Conservation (phyloP, 805 yeast genomes). For the Candida insectorum region DNA sequence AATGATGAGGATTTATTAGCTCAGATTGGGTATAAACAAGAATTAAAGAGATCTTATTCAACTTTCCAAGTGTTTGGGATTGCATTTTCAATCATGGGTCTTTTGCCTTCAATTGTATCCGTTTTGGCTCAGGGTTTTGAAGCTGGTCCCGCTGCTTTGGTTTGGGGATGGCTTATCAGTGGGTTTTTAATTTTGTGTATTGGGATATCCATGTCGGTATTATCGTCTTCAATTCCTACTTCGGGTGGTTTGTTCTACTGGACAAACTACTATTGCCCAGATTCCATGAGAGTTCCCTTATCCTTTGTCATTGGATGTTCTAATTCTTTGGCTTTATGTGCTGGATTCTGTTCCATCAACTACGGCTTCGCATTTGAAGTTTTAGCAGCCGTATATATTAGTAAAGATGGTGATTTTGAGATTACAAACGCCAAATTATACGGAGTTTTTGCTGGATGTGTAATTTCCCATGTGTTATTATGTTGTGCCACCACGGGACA, state of each 20-base stretch:
- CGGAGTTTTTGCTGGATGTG: conserved; percentile 65
- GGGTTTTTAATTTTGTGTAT: conserved; percentile 52
- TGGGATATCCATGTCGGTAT: conserved; percentile 63
- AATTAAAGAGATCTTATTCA: conserved; percentile 57
- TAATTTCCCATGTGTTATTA: conserved; percentile 47
- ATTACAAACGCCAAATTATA: conserved; percentile 54
- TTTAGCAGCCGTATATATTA: conserved; percentile 54
- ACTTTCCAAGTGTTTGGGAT: conserved; percentile 66
- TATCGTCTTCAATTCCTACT: conserved; percentile 70
- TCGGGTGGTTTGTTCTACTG: conserved; percentile 63
- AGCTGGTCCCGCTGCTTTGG: conserved; percentile 62
- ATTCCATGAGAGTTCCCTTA: conserved; percentile 44
- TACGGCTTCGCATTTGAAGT: conserved; percentile 66
- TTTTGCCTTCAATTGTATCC: conserved; percentile 62
- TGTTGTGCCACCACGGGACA: conserved; percentile 56
- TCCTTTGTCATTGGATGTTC: conserved; percentile 66
- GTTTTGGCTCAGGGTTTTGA: conserved; percentile 49
- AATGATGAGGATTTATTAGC: conserved; percentile 29
- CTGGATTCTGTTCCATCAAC: conserved; percentile 64
- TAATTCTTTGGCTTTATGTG: conserved; percentile 62
- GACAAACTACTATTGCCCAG: conserved; percentile 60
- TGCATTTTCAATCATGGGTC: conserved; percentile 71
- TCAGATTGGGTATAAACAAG: conserved; percentile 70
- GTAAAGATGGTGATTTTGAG: conserved; percentile 51
- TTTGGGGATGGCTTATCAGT: conserved; percentile 74